Evolutionary conservation across 768 basidiomycete species (phyloP).

Genomic region (Lactarius deliciosus): DNA sequence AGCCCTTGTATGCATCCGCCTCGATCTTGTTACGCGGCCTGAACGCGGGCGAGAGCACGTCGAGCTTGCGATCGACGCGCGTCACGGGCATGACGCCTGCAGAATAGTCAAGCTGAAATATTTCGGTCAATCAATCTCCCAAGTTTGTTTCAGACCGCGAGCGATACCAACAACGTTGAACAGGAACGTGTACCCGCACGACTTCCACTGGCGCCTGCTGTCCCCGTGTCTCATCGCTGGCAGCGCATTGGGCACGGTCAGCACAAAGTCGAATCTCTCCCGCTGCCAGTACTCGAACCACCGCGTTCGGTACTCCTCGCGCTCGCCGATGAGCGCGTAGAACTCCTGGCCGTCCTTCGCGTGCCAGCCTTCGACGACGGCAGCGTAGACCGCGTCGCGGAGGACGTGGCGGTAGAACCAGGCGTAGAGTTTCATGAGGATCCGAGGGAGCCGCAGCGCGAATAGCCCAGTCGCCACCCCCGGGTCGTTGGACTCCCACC

Average conservation of each 20-base stretch:
- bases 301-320: slow-evolving; percentile 43
- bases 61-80: slow-evolving; percentile 46
- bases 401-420: slow-evolving; percentile 54
- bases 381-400: slow-evolving; percentile 53
- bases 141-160: not conserved
- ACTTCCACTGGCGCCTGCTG: slow-evolving; percentile 52
- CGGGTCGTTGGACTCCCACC: slow-evolving; percentile 49
- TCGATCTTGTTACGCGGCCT: slow-evolving; percentile 46
- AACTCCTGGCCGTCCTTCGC: slow-evolving; percentile 54
- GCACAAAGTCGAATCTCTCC: slow-evolving; percentile 58
- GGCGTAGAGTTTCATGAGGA: slow-evolving; percentile 47
- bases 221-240: slow-evolving; percentile 58
- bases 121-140: not conserved
- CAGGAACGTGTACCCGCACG: slow-evolving; percentile 59
- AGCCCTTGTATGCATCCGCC: slow-evolving; percentile 49
- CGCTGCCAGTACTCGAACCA: slow-evolving; percentile 44
- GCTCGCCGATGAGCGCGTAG: slow-evolving; percentile 46
- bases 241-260: slow-evolving; percentile 60
- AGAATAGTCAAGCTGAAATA: slow-evolving; percentile 47
- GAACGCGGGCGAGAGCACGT: slow-evolving; percentile 41
- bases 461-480: slow-evolving; percentile 44
- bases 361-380: slow-evolving; percentile 48
- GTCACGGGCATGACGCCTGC: slow-evolving; percentile 64
- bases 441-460: slow-evolving; percentile 47
- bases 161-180: slow-evolving; percentile 57